Percentiles rank a stretch among this genome's conserved stretches.
Conservation (phyloP, 495 filamentous ascomycete genomes). For the Penicillium robsamsonii region DNA sequence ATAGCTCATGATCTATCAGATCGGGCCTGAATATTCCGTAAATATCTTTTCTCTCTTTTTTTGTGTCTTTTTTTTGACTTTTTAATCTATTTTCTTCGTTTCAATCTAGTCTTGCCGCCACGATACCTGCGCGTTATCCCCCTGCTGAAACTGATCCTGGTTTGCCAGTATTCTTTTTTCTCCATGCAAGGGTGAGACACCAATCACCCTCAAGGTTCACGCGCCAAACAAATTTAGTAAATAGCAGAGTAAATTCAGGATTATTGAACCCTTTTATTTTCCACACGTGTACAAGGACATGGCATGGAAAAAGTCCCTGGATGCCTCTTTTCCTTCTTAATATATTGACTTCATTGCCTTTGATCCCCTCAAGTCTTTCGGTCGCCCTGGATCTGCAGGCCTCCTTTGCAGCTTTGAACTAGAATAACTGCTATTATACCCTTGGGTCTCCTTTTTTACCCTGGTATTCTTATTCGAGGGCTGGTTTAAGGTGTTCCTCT, state of each 20-base stretch:
- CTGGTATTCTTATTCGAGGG: slow-evolving; percentile 6
- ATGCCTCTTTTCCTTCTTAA: slow-evolving; percentile 9
- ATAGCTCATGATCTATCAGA: slow-evolving; percentile 40
- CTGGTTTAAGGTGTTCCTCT: not conserved
- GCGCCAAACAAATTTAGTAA: not conserved
- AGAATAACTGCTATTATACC: slow-evolving; percentile 11
- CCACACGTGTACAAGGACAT: slow-evolving; percentile 28
- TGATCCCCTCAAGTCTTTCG: too few species aligned
- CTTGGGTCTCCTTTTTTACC: slow-evolving; percentile 6
- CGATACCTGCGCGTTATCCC: slow-evolving; percentile 16
- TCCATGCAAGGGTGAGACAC: slow-evolving; percentile 24
- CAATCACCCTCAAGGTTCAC: slow-evolving; percentile 14
- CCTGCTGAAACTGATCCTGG: slow-evolving; percentile 22
- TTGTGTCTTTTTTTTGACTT: too few species aligned
- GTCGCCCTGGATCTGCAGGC: slow-evolving; percentile 11
- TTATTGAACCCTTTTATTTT: not conserved
- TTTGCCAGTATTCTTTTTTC: not conserved
- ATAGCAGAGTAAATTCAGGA: slow-evolving; percentile 1
- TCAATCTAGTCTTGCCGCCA: slow-evolving; percentile 3
- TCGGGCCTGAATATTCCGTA: not conserved
- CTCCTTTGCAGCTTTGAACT: slow-evolving; percentile 18
- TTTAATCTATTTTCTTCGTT: slow-evolving; percentile 3
- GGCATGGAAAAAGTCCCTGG: not conserved
- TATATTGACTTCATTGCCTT: slow-evolving; percentile 16
- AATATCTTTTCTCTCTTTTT: slow-evolving; percentile 2